Percentiles rank a stretch among this genome's conserved stretches.
These are phyloP conservation scores for Microbotryum scabiosae DNA, from an alignment of 1,284 basidiomycete species.

Conservation along the genomic window DNA sequence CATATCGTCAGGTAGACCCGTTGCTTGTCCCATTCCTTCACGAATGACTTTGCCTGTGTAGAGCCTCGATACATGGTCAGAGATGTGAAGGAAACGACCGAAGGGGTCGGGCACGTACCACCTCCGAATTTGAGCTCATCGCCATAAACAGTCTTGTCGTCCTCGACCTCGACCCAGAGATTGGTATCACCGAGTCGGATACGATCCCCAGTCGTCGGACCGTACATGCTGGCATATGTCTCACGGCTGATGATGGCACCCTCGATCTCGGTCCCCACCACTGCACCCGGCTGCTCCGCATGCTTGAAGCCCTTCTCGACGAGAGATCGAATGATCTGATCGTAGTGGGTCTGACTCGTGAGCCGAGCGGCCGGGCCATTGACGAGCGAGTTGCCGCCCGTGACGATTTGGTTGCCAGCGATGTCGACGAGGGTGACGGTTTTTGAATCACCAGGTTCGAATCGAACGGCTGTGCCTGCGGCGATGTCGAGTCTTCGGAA, in stretches of 20 bases:
- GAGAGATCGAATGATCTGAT: slow-evolving; percentile 6
- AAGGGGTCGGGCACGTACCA: slow-evolving; percentile 46
- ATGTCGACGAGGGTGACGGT: slow-evolving; percentile 75
- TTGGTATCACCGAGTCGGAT: slow-evolving; percentile 80
- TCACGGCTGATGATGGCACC: slow-evolving; percentile 26
- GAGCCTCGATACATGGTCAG: background rate
- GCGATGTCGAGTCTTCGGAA: slow-evolving; percentile 84
- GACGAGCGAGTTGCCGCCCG: slow-evolving; percentile 73
- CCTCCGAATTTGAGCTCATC: slow-evolving; percentile 99
- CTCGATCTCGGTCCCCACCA: background rate
- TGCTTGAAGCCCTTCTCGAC: slow-evolving; percentile 38
- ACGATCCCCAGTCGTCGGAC: slow-evolving; percentile 84
- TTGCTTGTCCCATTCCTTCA: slow-evolving; percentile 95
- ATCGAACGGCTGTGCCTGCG: slow-evolving; percentile 88
- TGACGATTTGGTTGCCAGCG: slow-evolving; percentile 60
- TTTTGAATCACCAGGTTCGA: slow-evolving; percentile 87
- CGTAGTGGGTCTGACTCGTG: background rate
- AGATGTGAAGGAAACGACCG: background rate
- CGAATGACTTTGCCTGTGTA: slow-evolving; percentile 72
- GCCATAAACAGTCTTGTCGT: slow-evolving; percentile 72
- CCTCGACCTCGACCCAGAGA: slow-evolving; percentile 88
- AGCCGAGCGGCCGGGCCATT: slow-evolving; percentile 43
- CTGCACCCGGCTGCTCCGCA: slow-evolving; percentile 35
- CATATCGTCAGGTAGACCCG: slow-evolving; percentile 57
- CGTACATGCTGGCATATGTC: slow-evolving; percentile 79